Conservation (phyloP, 352 stramenopile genomes). For the Sclerospora graminicola region DNA sequence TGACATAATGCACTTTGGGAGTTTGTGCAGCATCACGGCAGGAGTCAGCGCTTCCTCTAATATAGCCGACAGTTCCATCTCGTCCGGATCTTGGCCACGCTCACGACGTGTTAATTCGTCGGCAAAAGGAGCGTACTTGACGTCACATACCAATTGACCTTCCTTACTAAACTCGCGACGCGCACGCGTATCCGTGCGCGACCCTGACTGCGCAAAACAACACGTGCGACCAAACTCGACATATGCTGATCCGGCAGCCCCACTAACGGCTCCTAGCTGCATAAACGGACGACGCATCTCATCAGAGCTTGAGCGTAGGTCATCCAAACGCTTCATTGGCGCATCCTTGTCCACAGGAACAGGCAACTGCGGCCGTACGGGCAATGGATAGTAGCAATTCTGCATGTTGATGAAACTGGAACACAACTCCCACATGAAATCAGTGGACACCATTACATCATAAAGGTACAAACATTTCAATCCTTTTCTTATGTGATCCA, state of each 20-base stretch:
- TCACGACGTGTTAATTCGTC: conserved; percentile 47
- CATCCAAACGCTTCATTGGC: conserved; percentile 31
- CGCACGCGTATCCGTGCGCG: conserved; percentile 62
- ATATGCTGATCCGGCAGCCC: conserved; percentile 82
- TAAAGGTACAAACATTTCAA: not conserved
- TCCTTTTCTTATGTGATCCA: not conserved
- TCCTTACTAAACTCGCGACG: conserved; percentile 80
- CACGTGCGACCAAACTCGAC: conserved; percentile 82
- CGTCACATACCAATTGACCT: conserved; percentile 79
- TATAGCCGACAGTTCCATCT: conserved; percentile 71
- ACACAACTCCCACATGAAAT: conserved; percentile 1
- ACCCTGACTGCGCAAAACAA: conserved; percentile 79
- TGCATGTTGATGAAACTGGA: conserved; percentile 38
- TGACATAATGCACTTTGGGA: conserved; percentile 86
- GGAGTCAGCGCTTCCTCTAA: conserved; percentile 68
- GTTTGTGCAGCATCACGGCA: conserved; percentile 77
- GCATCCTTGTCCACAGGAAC: conserved; percentile 15
- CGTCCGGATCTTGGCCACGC: conserved; percentile 63
- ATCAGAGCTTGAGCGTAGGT: conserved; percentile 38
- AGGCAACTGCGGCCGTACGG: conserved; percentile 15
- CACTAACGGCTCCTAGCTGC: conserved; percentile 67
- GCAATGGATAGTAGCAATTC: conserved; percentile 76
- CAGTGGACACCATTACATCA: not conserved
- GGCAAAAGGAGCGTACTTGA: conserved; percentile 84
- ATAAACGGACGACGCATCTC: conserved; percentile 84